phyloP scores from a whole-genome alignment of 1,284 basidiomycete species.

The Chondrostereum purpureum region DNA sequence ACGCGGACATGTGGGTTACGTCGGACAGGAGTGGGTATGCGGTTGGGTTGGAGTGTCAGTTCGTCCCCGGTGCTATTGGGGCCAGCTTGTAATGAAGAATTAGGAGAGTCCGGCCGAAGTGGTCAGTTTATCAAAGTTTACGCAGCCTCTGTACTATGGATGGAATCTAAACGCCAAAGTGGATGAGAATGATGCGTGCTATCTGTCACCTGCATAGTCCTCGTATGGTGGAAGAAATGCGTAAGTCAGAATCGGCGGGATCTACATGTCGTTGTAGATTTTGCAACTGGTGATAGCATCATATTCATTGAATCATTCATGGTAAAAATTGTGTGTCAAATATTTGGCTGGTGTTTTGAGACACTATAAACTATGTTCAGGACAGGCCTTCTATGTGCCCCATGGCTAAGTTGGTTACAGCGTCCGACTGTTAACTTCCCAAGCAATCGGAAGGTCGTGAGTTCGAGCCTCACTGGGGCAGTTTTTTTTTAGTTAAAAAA shows the following conservation, averaged over 20 bases:
- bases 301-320: too few relatives aligned
- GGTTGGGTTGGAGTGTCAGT: not conserved
- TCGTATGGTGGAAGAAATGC: not conserved
- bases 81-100: not conserved
- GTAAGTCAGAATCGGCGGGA: not conserved
- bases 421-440: constrained; percentile 76
- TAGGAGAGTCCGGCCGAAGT: not conserved
- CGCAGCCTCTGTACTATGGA: not conserved
- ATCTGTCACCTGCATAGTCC: not conserved
- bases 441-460: constrained; percentile 70
- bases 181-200: not conserved
- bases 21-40: not conserved
- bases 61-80: not conserved
- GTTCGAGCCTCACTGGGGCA: constrained; percentile 72
- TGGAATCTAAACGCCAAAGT: not conserved
- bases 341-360: too few relatives aligned
- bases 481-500: too few relatives aligned
- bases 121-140: not conserved
- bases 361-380: too few relatives aligned
- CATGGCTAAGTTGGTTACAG: constrained; percentile 80
- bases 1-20: not conserved
- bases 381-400: too few relatives aligned
- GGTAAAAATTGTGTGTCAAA: too few relatives aligned
- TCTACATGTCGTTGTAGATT: too few relatives aligned
- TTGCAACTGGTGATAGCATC: too few relatives aligned